Evolutionary conservation across 2,329 filamentous ascomycete genomes (phyloP).

Genomic region (Cladophialophora carrionii): DNA sequence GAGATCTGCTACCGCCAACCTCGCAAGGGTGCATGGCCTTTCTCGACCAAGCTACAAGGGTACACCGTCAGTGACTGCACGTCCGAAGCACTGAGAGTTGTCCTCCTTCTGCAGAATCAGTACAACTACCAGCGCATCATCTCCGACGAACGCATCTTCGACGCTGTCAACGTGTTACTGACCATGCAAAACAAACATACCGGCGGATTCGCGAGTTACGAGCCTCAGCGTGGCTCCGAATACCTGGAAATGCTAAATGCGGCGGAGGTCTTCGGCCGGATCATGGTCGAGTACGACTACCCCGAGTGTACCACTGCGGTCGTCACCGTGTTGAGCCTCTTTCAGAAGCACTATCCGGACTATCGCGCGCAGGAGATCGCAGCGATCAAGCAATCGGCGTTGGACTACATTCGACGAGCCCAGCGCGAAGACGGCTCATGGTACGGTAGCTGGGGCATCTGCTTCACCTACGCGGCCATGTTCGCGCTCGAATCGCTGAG

Average conservation of each 20-base stretch:
- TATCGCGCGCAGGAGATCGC: constrained; percentile 79
- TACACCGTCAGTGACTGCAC: constrained; percentile 96
- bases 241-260: constrained; percentile 86
- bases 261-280: constrained; percentile 91
- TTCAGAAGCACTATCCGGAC: constrained; percentile 76
- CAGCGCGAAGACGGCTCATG: constrained; percentile 86
- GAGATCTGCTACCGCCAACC: constrained; percentile 84
- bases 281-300: constrained; percentile 99
- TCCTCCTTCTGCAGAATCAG: constrained; percentile 80
- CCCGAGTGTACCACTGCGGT: constrained; percentile 96
- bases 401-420: constrained; percentile 78
- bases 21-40: constrained; percentile 92
- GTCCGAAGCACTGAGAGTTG: constrained; percentile 83
- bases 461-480: constrained; percentile 96
- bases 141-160: constrained; percentile 75
- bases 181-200: constrained; percentile 82
- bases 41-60: constrained; percentile 88
- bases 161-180: constrained; percentile 86
- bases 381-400: constrained; percentile 70
- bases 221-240: constrained; percentile 75
- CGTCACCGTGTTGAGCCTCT: constrained; percentile 82
- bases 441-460: constrained; percentile 98
- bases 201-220: constrained; percentile 89
- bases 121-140: constrained; percentile 74
- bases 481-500: constrained; percentile 88